A percentile compares a stretch with the other conserved stretches of the same genome.
Evolutionary conservation across 2,329 filamentous ascomycete species (phyloP).

Genomic region (Ceratocystis destructans): DNA sequence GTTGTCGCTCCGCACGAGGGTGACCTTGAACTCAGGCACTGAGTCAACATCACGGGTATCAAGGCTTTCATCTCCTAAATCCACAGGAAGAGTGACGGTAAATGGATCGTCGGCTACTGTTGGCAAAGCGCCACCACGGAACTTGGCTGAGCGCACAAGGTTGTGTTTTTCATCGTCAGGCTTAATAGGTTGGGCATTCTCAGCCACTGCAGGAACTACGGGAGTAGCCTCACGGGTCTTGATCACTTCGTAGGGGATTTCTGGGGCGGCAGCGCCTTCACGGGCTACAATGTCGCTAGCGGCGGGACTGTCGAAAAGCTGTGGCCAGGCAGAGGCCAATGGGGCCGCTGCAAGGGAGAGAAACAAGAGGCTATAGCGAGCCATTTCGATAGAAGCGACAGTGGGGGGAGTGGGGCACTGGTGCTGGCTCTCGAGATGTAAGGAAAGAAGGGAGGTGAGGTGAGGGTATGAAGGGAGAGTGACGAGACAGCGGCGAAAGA

Average conservation of each 20-base stretch:
- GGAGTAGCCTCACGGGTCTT: neutral
- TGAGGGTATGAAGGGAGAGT: neutral
- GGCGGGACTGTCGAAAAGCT: conserved; percentile 16
- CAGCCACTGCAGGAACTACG: neutral
- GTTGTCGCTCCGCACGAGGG: conserved; percentile 11
- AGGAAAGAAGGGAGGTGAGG: neutral
- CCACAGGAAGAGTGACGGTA: conserved; percentile 14
- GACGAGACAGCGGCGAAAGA: neutral
- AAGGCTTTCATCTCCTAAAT: neutral
- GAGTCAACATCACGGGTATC: neutral
- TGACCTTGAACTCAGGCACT: conserved; percentile 7
- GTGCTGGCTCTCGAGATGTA: neutral
- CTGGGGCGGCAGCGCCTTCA: neutral
- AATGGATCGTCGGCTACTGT: conserved; percentile 1
- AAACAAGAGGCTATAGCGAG: conserved; percentile 12
- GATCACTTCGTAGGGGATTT: conserved; percentile 6
- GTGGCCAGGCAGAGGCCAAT: conserved; percentile 17
- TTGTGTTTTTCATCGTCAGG: neutral
- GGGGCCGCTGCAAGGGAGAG: conserved; percentile 9
- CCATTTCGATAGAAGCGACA: conserved; percentile 5
- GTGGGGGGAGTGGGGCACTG: neutral
- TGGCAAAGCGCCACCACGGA: conserved; percentile 9
- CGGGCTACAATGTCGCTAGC: conserved; percentile 1
- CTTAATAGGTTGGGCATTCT: neutral
- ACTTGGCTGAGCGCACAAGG: conserved; percentile 7